Evolutionary conservation across 306 rosid genomes (phyloP).

Genomic region (Bauhinia variegata): DNA sequence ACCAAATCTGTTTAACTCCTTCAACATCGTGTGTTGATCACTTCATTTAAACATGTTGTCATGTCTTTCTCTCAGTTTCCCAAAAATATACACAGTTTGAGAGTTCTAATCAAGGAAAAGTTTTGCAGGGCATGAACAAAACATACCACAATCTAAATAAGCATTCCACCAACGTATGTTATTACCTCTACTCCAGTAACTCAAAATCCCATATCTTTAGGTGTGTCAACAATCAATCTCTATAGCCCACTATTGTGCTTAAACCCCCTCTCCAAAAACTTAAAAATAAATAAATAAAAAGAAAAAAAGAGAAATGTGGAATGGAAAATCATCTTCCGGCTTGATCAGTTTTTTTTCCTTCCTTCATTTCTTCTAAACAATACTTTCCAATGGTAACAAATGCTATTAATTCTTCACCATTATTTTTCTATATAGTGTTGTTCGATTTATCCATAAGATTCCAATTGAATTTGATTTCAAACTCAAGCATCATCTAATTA

Average conservation of each 20-base stretch:
- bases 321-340: background rate
- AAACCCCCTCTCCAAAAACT: no score
- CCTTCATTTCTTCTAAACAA: background rate
- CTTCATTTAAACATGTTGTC: constrained; percentile 12
- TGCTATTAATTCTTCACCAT: constrained; percentile 14
- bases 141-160: constrained; percentile 2
- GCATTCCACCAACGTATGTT: constrained; percentile 7
- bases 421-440: constrained; percentile 6
- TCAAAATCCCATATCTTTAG: constrained; percentile 20
- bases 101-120: background rate
- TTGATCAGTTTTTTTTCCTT: background rate
- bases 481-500: background rate
- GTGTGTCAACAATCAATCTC: background rate
- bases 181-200: constrained; percentile 12
- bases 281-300: no score
- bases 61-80: constrained; percentile 7
- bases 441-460: no score
- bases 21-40: background rate
- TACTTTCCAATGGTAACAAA: background rate
- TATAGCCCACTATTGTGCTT: background rate
- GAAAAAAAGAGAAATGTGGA: background rate
- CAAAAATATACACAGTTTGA: constrained; percentile 8
- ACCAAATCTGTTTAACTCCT: background rate
- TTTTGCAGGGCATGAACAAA: background rate
- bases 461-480: background rate